Percentiles rank a stretch among this genome's conserved stretches.
Conservation (phyloP, 768 basidiomycete species). For the Rhodotorula graminis region DNA sequence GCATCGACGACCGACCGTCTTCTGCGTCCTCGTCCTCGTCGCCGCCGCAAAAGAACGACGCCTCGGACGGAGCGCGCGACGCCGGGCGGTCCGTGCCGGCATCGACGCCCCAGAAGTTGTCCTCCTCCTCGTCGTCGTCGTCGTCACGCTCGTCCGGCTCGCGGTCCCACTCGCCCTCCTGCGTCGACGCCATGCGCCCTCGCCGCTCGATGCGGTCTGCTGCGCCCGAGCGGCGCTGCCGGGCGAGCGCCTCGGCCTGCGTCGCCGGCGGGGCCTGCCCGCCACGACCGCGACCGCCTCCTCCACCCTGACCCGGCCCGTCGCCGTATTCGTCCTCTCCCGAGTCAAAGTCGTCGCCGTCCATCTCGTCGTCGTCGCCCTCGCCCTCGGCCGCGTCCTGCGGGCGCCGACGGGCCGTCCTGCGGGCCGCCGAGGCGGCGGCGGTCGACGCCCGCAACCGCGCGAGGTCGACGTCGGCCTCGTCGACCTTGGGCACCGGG, state of each 20-base stretch:
- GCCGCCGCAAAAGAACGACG: background rate
- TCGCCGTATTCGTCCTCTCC: slow-evolving; percentile 46
- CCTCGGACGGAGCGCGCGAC: background rate
- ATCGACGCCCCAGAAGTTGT: slow-evolving; percentile 39
- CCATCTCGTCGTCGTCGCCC: slow-evolving; percentile 2
- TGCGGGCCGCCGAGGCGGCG: background rate
- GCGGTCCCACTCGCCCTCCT: background rate
- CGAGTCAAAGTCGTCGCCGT: slow-evolving; percentile 10
- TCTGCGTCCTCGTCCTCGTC: background rate
- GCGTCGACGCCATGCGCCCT: slow-evolving; percentile 1
- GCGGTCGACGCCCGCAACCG: slow-evolving; percentile 1
- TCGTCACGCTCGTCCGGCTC: slow-evolving; percentile 45
- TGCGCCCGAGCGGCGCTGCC: background rate
- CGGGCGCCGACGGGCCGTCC: background rate
- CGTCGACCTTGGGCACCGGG: slow-evolving; percentile 24
- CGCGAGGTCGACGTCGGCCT: slow-evolving; percentile 19
- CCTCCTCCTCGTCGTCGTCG: slow-evolving; percentile 48
- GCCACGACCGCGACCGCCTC: background rate
- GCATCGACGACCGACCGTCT: background rate
- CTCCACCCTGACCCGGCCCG: background rate
- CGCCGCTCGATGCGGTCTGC: background rate
- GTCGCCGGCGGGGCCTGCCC: slow-evolving; percentile 1
- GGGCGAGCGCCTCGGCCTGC: slow-evolving; percentile 6
- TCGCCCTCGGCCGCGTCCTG: background rate
- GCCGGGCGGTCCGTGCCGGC: slow-evolving; percentile 1